phyloP scores from a whole-genome alignment of 1,139 yeast species.

The Yamadazyma friedrichii region DNA sequence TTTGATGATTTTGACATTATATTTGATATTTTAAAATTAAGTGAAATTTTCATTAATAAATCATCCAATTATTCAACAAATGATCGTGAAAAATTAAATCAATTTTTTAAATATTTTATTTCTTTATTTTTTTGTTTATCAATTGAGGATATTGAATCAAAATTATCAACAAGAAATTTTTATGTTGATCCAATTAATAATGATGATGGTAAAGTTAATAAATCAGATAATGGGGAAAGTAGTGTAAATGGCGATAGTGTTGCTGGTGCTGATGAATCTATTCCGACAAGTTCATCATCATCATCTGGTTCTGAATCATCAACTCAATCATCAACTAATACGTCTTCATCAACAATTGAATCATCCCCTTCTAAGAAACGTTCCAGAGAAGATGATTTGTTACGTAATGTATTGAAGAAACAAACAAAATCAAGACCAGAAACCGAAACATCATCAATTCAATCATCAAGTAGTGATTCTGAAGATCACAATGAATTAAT shows the following conservation, averaged over 20 bases:
- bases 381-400: conserved; percentile 60
- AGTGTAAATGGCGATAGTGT: conserved; percentile 7
- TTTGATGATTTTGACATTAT: conserved; percentile 69
- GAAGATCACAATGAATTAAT: conserved; percentile 30
- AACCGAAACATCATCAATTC: conserved; percentile 35
- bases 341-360: conserved; percentile 7
- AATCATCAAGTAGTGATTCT: conserved; percentile 29
- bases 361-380: conserved; percentile 40
- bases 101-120: conserved; percentile 69
- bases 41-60: conserved; percentile 67
- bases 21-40: conserved; percentile 69
- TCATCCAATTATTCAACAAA: conserved; percentile 73
- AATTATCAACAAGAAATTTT: conserved; percentile 16
- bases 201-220: neutral
- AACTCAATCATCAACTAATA: neutral
- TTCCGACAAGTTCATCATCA: conserved; percentile 1
- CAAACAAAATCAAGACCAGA: conserved; percentile 51
- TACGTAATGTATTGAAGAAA: conserved; percentile 74
- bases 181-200: too few species aligned
- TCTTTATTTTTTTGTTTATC: conserved; percentile 65
- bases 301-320: neutral
- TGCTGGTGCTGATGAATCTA: conserved; percentile 1
- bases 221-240: conserved; percentile 9
- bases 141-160: conserved; percentile 28
- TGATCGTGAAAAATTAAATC: conserved; percentile 77